Evolutionary conservation across 148 eudicot species (phyloP).

Genomic region (Hydrangea macrophylla): DNA sequence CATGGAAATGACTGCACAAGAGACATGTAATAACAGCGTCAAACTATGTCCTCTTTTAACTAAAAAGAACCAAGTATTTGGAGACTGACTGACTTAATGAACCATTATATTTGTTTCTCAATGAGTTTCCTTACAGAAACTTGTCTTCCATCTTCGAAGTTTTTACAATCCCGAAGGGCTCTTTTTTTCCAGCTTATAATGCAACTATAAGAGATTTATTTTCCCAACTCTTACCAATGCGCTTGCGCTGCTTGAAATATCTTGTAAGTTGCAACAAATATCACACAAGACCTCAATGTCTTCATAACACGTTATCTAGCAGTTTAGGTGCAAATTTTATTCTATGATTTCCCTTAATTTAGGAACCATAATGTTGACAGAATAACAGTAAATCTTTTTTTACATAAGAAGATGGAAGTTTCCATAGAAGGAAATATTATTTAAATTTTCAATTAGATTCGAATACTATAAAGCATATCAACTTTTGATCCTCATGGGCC

Average conservation of each 20-base stretch:
- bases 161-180: not conserved
- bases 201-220: not conserved
- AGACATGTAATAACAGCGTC: slow-evolving; percentile 3
- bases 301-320: not conserved
- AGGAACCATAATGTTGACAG: not conserved
- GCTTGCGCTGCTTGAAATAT: not conserved
- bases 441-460: too few species aligned
- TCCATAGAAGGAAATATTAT: too few species aligned
- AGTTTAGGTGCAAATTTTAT: not conserved
- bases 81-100: not conserved
- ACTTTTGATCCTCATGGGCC: not conserved
- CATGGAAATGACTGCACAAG: not conserved
- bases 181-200: not conserved
- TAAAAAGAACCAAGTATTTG: not conserved
- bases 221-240: not conserved
- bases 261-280: not conserved
- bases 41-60: not conserved
- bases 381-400: not conserved
- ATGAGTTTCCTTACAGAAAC: not conserved
- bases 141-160: not conserved
- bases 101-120: not conserved
- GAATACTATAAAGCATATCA: too few species aligned
- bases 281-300: not conserved
- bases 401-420: not conserved
- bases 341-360: not conserved